A percentile compares a stretch with the other conserved stretches of the same genome.
phyloP scores from a whole-genome alignment of 176 grass and related monocot species.

The Poa annua region DNA sequence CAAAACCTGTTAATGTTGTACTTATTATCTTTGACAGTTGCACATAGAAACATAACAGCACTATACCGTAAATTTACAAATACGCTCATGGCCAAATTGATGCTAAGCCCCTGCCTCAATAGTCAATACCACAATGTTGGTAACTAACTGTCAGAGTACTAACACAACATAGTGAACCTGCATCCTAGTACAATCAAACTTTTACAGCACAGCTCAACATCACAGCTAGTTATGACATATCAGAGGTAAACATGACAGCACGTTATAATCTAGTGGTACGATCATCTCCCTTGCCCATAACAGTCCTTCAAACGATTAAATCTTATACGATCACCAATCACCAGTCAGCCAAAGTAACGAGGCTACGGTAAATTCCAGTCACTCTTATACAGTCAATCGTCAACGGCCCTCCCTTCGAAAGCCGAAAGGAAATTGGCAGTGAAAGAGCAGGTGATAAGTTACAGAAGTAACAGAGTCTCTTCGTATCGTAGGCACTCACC shows the following conservation, averaged over 20 bases:
- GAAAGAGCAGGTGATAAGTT: neutral
- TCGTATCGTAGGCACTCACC: conserved; percentile 39
- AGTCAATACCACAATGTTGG: neutral
- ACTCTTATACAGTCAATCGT: neutral
- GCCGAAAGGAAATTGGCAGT: neutral
- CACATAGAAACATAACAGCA: neutral
- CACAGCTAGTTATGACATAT: neutral
- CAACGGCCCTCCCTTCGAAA: neutral
- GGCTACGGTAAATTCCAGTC: neutral
- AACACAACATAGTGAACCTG: neutral
- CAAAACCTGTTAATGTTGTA: neutral
- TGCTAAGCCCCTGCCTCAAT: neutral
- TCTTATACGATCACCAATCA: neutral
- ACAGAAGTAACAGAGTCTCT: neutral
- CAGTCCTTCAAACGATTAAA: neutral
- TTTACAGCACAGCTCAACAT: neutral
- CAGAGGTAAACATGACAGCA: neutral
- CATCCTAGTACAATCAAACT: neutral
- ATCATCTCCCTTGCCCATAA: neutral
- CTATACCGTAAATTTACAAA: neutral
- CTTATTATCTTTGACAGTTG: neutral
- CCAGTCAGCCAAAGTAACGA: neutral
- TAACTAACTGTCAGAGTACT: neutral
- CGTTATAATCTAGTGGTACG: neutral
- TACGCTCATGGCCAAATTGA: neutral